Evolutionary conservation across 2,329 filamentous ascomycete species (phyloP).

Genomic region (Sarocladium oryzae): DNA sequence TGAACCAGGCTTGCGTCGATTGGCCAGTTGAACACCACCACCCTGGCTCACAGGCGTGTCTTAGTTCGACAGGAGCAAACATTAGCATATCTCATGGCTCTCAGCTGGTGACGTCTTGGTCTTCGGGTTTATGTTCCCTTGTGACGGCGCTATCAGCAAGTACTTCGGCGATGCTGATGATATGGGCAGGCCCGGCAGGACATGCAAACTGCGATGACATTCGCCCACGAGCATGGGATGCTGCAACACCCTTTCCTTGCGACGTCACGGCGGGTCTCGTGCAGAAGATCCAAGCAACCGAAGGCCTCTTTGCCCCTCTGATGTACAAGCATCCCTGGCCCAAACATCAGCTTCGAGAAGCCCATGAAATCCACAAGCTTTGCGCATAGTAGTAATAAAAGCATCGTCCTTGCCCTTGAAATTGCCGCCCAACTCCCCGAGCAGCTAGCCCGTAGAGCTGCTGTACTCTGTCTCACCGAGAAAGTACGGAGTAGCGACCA

Average conservation of each 20-base stretch:
- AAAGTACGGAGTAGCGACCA: too few species aligned
- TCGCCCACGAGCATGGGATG: too few species aligned
- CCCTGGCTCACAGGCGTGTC: neutral
- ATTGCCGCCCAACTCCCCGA: too few species aligned
- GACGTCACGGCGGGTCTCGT: conserved; percentile 3
- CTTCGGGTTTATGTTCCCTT: too few species aligned
- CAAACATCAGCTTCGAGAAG: neutral
- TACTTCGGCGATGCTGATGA: too few species aligned
- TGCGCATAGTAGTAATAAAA: too few species aligned
- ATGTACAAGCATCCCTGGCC: neutral
- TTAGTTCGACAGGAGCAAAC: neutral
- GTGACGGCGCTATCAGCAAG: too few species aligned
- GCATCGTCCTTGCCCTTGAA: neutral
- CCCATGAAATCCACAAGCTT: too few species aligned
- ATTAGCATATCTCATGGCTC: neutral
- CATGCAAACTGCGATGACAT: too few species aligned
- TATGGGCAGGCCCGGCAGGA: too few species aligned
- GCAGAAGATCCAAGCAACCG: neutral
- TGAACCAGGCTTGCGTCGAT: neutral
- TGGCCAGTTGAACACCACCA: neutral
- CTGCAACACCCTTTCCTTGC: neutral
- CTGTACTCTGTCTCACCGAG: neutral
- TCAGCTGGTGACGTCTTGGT: neutral
- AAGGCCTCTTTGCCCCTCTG: neutral
- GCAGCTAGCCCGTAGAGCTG: too few species aligned